phyloP scores from a whole-genome alignment of 495 filamentous ascomycete species.

The Xylaria acuta region DNA sequence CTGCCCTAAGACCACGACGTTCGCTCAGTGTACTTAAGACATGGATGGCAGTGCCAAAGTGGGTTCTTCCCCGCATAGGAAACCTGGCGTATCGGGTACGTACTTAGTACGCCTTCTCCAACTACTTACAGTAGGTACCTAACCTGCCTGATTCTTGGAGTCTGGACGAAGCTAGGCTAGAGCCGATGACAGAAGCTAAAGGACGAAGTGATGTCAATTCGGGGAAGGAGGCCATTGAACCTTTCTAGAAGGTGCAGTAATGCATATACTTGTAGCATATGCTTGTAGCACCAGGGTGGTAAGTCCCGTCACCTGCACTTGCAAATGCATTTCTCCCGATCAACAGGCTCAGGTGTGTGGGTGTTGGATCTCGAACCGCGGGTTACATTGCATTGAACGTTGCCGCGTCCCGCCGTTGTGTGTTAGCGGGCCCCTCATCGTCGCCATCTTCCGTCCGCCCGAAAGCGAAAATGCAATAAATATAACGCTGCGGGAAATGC shows the following conservation, averaged over 20 bases:
- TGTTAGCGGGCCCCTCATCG: constrained; percentile 27
- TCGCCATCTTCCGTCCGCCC: constrained; percentile 17
- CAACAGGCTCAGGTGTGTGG: neutral
- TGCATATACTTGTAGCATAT: too few species aligned
- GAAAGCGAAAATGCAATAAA: constrained; percentile 8
- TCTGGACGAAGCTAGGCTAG: too few species aligned
- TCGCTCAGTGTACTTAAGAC: neutral
- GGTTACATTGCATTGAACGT: neutral
- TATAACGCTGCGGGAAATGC: neutral
- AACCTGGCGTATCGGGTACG: neutral
- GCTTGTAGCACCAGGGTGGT: neutral
- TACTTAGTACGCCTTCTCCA: neutral
- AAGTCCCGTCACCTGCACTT: neutral
- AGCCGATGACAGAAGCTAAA: neutral
- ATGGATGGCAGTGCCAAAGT: neutral
- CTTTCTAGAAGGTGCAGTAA: neutral
- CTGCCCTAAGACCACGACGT: neutral
- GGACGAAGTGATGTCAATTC: neutral
- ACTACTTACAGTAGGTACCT: neutral
- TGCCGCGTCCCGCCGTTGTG: neutral
- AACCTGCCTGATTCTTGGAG: too few species aligned
- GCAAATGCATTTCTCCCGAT: neutral
- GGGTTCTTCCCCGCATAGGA: constrained; percentile 3
- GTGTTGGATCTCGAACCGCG: neutral
- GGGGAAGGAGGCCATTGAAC: neutral